Evolutionary conservation across 2,329 filamentous ascomycete genomes (phyloP).

Genomic region (Colletotrichum australisinense): DNA sequence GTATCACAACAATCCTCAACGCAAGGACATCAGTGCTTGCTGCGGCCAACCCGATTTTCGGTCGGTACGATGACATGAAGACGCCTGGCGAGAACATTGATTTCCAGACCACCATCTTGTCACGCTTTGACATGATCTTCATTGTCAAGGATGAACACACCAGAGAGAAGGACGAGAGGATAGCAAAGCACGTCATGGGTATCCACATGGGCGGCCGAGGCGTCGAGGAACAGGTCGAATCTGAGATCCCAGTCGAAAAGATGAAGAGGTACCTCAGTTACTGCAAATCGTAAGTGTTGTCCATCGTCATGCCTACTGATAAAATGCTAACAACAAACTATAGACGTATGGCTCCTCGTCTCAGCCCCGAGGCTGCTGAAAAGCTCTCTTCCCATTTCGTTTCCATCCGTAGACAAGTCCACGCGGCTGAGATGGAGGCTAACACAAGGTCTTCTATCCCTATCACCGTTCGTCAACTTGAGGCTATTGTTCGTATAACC

Average conservation of each 20-base stretch:
- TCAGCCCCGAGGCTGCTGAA: constrained; percentile 91
- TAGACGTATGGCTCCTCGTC: constrained; percentile 89
- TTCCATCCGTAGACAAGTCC: constrained; percentile 93
- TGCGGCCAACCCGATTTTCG: constrained; percentile 97
- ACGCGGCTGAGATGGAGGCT: constrained; percentile 88
- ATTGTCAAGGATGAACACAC: constrained; percentile 97
- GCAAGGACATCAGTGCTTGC: constrained; percentile 94
- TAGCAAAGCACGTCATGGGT: constrained; percentile 96
- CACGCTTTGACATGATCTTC: constrained; percentile 99
- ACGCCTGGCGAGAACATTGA: constrained; percentile 98
- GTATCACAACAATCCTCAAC: constrained; percentile 98
- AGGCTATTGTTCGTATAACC: constrained; percentile 96
- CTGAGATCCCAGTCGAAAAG: constrained; percentile 93
- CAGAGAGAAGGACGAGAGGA: constrained; percentile 87
- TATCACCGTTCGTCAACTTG: constrained; percentile 96
- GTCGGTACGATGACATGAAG: constrained; percentile 97
- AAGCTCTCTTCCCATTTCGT: constrained; percentile 98
- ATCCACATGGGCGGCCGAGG: constrained; percentile 94
- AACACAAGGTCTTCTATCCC: constrained; percentile 94
- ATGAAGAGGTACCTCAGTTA: constrained; percentile 98
- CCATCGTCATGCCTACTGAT: background rate
- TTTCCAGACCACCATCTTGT: constrained; percentile 98
- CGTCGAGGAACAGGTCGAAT: constrained; percentile 83
- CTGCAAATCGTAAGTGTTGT: constrained; percentile 83
- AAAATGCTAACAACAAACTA: constrained; percentile 43